phyloP scores from a whole-genome alignment of 1,284 basidiomycete species.

The Apiotrichum siamense region DNA sequence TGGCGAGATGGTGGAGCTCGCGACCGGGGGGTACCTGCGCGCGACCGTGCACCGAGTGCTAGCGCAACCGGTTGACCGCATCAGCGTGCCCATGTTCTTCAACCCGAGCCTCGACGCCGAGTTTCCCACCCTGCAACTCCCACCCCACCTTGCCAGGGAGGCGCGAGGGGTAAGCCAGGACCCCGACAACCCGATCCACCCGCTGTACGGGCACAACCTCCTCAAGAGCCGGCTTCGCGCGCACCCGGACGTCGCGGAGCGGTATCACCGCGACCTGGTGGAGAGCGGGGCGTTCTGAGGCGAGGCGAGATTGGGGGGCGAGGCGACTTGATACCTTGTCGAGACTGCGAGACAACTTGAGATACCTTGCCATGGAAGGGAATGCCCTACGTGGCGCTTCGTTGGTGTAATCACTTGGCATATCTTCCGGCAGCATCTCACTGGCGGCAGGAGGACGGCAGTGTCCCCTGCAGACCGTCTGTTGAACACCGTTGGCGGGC shows the following conservation, averaged over 20 bases:
- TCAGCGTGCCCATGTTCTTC: conserved; percentile 16
- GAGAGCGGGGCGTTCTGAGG: conserved; percentile 1
- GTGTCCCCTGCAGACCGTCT: too few species aligned
- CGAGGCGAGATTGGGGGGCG: too few species aligned
- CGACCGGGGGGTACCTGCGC: conserved; percentile 15
- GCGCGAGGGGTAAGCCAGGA: neutral
- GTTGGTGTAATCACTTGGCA: too few species aligned
- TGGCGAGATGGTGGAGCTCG: conserved; percentile 52
- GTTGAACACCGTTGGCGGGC: too few species aligned
- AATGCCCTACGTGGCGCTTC: too few species aligned
- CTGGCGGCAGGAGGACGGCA: too few species aligned
- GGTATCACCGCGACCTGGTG: conserved; percentile 7
- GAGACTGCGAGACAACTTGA: too few species aligned
- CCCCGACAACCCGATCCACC: conserved; percentile 5
- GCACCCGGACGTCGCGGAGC: conserved; percentile 14
- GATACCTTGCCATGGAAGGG: too few species aligned
- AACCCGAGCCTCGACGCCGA: conserved; percentile 14
- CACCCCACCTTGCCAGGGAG: neutral
- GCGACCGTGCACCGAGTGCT: conserved; percentile 17
- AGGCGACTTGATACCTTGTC: too few species aligned
- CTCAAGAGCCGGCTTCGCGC: conserved; percentile 15
- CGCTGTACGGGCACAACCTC: conserved; percentile 14
- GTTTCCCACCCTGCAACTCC: conserved; percentile 8
- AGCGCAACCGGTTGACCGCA: conserved; percentile 5
- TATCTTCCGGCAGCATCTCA: too few species aligned